phyloP scores from a whole-genome alignment of 495 filamentous ascomycete species.

The Penicillium steckii region DNA sequence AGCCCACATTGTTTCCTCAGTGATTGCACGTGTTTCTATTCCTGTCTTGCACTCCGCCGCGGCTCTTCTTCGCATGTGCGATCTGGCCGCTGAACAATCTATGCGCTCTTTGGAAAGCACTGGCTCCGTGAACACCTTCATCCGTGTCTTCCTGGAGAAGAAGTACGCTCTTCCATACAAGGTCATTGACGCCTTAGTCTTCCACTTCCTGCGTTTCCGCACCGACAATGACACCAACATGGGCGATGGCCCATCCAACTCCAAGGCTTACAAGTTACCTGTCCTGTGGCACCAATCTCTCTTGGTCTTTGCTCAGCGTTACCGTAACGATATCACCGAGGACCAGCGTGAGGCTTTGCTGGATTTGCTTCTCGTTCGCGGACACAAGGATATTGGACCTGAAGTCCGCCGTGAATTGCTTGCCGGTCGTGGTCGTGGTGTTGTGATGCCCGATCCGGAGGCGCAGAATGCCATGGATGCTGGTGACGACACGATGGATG shows the following conservation, averaged over 20 bases:
- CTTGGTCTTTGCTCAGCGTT: constrained; percentile 88
- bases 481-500: constrained; percentile 92
- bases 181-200: constrained; percentile 90
- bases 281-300: constrained; percentile 91
- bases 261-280: constrained; percentile 62
- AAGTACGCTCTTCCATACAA: constrained; percentile 94
- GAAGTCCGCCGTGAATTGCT: constrained; percentile 89
- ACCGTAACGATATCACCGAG: constrained; percentile 89
- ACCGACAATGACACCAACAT: constrained; percentile 49
- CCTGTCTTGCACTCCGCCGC: constrained; percentile 92
- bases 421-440: constrained; percentile 83
- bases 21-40: constrained; percentile 75
- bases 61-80: constrained; percentile 85
- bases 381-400: constrained; percentile 85
- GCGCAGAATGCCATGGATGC: constrained; percentile 55
- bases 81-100: constrained; percentile 87
- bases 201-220: constrained; percentile 91
- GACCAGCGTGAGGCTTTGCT: constrained; percentile 90
- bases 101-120: constrained; percentile 71
- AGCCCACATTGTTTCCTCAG: constrained; percentile 83
- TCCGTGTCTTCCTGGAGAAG: constrained; percentile 90
- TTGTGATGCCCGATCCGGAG: constrained; percentile 57
- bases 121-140: constrained; percentile 87
- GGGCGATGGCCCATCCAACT: constrained; percentile 32
- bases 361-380: constrained; percentile 81